Conservation (phyloP, 257 asterid genomes). For the Solanum rostratum region DNA sequence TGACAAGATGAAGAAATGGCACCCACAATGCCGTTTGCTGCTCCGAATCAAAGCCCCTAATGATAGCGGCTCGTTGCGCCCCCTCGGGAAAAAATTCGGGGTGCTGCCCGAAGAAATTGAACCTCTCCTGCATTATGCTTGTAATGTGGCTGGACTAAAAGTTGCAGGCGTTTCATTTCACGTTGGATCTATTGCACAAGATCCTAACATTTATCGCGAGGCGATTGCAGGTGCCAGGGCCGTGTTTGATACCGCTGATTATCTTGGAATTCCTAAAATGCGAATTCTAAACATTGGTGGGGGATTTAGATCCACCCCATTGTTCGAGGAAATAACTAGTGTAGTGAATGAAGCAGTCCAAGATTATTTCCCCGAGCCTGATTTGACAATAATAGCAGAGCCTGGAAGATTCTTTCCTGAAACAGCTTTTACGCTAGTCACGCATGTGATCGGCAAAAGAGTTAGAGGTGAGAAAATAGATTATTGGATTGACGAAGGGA, state of each 20-base stretch:
- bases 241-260: neutral
- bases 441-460: slow-evolving; percentile 1
- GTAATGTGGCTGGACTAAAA: neutral
- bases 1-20: slow-evolving; percentile 1
- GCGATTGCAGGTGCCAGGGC: neutral
- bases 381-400: neutral
- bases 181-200: neutral
- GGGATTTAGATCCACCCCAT: neutral
- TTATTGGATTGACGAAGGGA: slow-evolving; percentile 10
- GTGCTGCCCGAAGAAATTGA: neutral
- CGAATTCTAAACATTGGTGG: neutral
- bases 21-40: neutral
- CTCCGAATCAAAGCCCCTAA: slow-evolving; percentile 2
- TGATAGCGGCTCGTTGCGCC: neutral
- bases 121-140: neutral
- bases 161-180: slow-evolving; percentile 3
- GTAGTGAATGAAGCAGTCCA: neutral
- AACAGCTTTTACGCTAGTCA: neutral
- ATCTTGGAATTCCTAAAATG: neutral
- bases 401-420: slow-evolving; percentile 3
- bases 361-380: neutral
- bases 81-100: neutral
- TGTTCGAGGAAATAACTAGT: neutral
- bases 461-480: slow-evolving; percentile 1
- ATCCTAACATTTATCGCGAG: neutral